phyloP scores from a whole-genome alignment of 2,329 filamentous ascomycete genomes.

The Delphinella strobiligena region DNA sequence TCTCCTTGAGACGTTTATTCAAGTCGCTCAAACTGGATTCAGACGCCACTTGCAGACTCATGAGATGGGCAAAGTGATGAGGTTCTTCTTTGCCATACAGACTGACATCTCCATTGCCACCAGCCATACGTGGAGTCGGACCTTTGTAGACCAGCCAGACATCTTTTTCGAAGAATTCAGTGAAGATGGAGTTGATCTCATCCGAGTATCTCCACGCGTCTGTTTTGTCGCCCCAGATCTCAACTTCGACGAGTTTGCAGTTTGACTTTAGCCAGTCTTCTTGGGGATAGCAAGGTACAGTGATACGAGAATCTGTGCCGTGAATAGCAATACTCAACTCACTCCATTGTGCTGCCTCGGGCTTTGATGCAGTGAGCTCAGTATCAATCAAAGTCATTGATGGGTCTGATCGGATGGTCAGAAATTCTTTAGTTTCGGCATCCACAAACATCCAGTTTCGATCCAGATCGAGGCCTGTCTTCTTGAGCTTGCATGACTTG shows the following conservation, averaged over 20 bases:
- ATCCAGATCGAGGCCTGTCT: slow-evolving; percentile 49
- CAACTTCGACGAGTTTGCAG: slow-evolving; percentile 37
- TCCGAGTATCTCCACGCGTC: slow-evolving; percentile 44
- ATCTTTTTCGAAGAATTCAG: slow-evolving; percentile 41
- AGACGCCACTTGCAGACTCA: slow-evolving; percentile 44
- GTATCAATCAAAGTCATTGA: slow-evolving; percentile 53
- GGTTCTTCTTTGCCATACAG: slow-evolving; percentile 35
- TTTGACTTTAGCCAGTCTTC: slow-evolving; percentile 41
- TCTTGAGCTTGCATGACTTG: slow-evolving; percentile 37
- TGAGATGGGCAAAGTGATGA: slow-evolving; percentile 48
- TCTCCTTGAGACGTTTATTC: slow-evolving; percentile 37
- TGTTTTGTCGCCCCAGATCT: slow-evolving; percentile 48
- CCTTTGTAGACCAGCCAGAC: slow-evolving; percentile 52
- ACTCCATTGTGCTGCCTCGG: slow-evolving; percentile 20
- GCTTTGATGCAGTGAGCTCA: slow-evolving; percentile 28
- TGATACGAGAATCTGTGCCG: slow-evolving; percentile 29
- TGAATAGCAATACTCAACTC: slow-evolving; percentile 39
- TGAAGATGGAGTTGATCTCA: slow-evolving; percentile 41
- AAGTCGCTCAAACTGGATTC: slow-evolving; percentile 46
- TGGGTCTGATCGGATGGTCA: slow-evolving; percentile 50
- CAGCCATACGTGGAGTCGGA: slow-evolving; percentile 41
- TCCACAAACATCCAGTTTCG: slow-evolving; percentile 56
- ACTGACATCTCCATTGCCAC: slow-evolving; percentile 43
- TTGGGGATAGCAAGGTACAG: slow-evolving; percentile 44
- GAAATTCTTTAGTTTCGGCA: slow-evolving; percentile 40